Conservation (phyloP, 148 eudicot genomes). For the Amaranthus palmeri region DNA sequence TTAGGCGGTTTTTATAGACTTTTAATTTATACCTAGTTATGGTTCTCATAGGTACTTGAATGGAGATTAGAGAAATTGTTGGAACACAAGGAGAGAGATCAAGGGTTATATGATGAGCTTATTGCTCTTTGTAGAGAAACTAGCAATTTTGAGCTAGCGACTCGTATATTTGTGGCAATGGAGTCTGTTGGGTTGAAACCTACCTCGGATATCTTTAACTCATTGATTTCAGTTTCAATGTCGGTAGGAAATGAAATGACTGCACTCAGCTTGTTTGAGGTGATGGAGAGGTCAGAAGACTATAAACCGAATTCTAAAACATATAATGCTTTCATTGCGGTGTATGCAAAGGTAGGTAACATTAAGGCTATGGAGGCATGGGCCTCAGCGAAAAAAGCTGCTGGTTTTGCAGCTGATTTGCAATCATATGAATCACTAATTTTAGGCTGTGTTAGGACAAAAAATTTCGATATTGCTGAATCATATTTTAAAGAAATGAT, state of each 20-base stretch:
- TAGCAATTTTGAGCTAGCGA: slow-evolving; percentile 31
- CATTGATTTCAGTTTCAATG: slow-evolving; percentile 37
- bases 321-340: slow-evolving; percentile 38
- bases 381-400: slow-evolving; percentile 29
- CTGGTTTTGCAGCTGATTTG: slow-evolving; percentile 41
- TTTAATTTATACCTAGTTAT: neutral
- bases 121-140: slow-evolving; percentile 41
- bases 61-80: slow-evolving; percentile 56
- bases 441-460: slow-evolving; percentile 31
- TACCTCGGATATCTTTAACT: slow-evolving; percentile 35
- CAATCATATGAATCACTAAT: slow-evolving; percentile 38
- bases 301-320: slow-evolving; percentile 43
- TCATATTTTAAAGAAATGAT: slow-evolving; percentile 41
- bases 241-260: slow-evolving; percentile 38
- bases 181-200: slow-evolving; percentile 38
- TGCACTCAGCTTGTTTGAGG: slow-evolving; percentile 50
- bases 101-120: slow-evolving; percentile 31
- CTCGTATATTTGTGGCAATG: slow-evolving; percentile 41
- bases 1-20: neutral
- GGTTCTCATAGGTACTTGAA: slow-evolving; percentile 39
- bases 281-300: slow-evolving; percentile 41
- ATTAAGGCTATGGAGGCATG: slow-evolving; percentile 39
- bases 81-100: slow-evolving; percentile 22
- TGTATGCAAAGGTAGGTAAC: slow-evolving; percentile 40
- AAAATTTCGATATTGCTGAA: slow-evolving; percentile 29